Percentiles rank a stretch among this genome's conserved stretches.
These are phyloP conservation scores for Cutaneotrichosporon sp. DNA, from an alignment of 1,284 basidiomycete genomes.

Conservation along the genomic window DNA sequence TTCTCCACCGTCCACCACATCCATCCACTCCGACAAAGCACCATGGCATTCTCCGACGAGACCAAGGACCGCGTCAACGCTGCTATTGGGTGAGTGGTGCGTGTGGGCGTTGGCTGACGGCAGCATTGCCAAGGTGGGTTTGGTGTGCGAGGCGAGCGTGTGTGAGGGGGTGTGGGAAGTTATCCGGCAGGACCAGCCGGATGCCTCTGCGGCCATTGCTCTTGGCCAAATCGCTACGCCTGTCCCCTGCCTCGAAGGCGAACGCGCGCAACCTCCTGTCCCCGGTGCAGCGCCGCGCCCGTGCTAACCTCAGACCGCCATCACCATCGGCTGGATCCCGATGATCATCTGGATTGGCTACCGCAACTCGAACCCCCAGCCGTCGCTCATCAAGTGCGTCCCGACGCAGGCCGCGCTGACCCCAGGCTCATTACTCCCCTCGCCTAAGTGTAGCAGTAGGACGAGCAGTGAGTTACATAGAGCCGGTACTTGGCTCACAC, in stretches of 20 bases:
- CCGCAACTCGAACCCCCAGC: slow-evolving; percentile 79
- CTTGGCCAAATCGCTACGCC: no score
- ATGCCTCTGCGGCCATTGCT: no score
- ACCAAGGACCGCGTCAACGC: slow-evolving; percentile 49
- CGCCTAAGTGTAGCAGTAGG: slow-evolving; percentile 54
- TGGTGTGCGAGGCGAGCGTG: not conserved
- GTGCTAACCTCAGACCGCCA: slow-evolving; percentile 61
- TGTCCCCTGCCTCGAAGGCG: no score
- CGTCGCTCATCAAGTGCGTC: slow-evolving; percentile 85
- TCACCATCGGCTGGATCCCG: slow-evolving; percentile 91
- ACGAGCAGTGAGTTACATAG: not conserved
- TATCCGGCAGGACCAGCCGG: no score
- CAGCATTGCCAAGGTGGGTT: slow-evolving; percentile 19
- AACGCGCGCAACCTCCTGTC: no score
- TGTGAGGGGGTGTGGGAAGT: not conserved
- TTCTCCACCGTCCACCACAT: not conserved
- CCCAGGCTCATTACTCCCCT: slow-evolving; percentile 78
- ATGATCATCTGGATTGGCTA: slow-evolving; percentile 90
- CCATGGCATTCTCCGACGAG: slow-evolving; percentile 49
- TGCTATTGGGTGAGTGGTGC: slow-evolving; percentile 39
- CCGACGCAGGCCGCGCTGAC: not conserved
- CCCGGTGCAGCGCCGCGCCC: no score
- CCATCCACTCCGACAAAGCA: slow-evolving; percentile 1
- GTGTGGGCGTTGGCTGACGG: not conserved
- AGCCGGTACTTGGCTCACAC: not conserved